Evolutionary conservation across 2,329 filamentous ascomycete species (phyloP), one percentile per base, ranked within the genome.

Genomic region (Rachicladosporium sp.): DNA sequence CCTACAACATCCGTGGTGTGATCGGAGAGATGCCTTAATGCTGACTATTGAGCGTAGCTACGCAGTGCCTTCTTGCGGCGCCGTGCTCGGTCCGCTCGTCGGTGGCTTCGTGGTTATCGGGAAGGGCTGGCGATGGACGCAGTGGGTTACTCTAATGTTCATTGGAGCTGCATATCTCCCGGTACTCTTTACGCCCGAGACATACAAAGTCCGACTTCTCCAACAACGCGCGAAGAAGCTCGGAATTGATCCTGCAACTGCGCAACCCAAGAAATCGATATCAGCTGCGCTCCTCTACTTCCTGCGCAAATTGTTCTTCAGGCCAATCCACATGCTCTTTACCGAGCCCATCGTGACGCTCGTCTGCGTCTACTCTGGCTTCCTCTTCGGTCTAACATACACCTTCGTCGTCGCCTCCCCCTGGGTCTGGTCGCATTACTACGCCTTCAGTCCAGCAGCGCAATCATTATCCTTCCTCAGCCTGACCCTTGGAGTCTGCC

Each of bases 201-300:
- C 73, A 0, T 75, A 71, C 48, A 69, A 74, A 37, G 55, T 53
- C 13, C 53, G 56, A 38, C 66, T 73, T 1, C 52, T 72, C 1
- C 45, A 52, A 31, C 47, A 46, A 9, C 43, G 55, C 30, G 52
- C 53, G 3, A 58, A 57, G 36, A 49, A 49, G 15, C 42, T 46
- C 0, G 52, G 54, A 8, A 38, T 57, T 2, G 33, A 40, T 10
- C 29, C 37, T 5, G 47, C 50, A 43, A 34, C 45, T 8, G 35
- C 46, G 35, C 15, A 19, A 19, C 15, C 48, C 48, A 11, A 46
- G 35, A 8, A 43, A 39, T 19, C 50, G 43, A 8, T 32, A 42
- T 21, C 44, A 34, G 11, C 57, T 51, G 38, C 49, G 46, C 23
- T 46, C 38, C 3, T 50, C 50, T 40, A 46, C 2, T 53, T 55